Conservation (phyloP, 2,329 filamentous ascomycete species). For the Bipolaris sorokiniana region DNA sequence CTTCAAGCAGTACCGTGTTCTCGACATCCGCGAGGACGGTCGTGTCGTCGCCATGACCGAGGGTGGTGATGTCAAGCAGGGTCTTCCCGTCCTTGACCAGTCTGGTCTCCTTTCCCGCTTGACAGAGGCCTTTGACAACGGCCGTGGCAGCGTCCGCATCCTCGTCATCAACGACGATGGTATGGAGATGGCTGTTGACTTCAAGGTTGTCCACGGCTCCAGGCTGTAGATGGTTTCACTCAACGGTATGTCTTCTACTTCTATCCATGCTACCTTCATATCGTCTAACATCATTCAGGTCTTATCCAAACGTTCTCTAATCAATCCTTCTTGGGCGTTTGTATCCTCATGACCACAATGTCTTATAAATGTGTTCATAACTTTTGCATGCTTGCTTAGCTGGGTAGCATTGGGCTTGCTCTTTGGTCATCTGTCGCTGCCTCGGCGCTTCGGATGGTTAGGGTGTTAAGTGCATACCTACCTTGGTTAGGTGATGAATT, state of each 20-base stretch:
- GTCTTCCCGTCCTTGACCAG: constrained; percentile 91
- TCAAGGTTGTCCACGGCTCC: constrained; percentile 92
- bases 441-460: constrained; percentile 20
- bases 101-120: constrained; percentile 85
- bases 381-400: constrained; percentile 38
- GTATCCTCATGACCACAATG: constrained; percentile 37
- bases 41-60: constrained; percentile 96
- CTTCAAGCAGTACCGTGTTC: constrained; percentile 99
- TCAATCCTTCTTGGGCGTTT: constrained; percentile 43
- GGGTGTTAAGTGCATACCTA: constrained; percentile 26
- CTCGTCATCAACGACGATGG: constrained; percentile 94
- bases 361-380: constrained; percentile 49
- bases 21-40: constrained; percentile 89
- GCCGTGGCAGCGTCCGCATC: constrained; percentile 91
- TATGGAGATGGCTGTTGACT: constrained; percentile 95
- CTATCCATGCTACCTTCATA: background rate
- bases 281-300: constrained; percentile 30
- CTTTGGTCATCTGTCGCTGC: constrained; percentile 23
- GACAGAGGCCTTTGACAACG: constrained; percentile 82
- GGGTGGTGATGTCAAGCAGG: constrained; percentile 97
- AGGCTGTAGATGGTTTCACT: constrained; percentile 59
- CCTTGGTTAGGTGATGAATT: constrained; percentile 34
- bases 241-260: constrained; percentile 36
- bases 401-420: constrained; percentile 22
- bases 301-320: constrained; percentile 38